Evolutionary conservation across 1,139 yeast species (phyloP), one percentile per base, ranked within the genome.

Genomic region (Sugiyamaella xylanicola): DNA sequence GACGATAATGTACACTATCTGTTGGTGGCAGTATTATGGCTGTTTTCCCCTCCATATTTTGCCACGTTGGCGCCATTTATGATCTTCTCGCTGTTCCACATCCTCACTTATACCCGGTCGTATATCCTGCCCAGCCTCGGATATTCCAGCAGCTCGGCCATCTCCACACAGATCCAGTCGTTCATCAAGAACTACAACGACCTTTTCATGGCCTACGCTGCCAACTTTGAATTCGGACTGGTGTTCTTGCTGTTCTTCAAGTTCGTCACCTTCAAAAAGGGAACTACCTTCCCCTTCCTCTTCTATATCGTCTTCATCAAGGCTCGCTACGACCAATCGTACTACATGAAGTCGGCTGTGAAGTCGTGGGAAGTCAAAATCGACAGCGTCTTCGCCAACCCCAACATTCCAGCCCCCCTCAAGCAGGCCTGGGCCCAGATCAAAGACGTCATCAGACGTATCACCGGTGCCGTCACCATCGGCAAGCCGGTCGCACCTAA

Each of bases 1-100:
- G 90, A 87, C 67, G 93, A 86, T 68, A 87, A 86, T 68, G 77
- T 83, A 55, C 88, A 85, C 64, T 86, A 87, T 72, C 74, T 85
- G 56, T 69, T 76, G 56, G 75, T 85, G 64, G 85, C 90, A 2
- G 46, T 78, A 11, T 68, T 81, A 41, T 84, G 91, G 81, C 72
- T 87, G 55, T 53, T 83, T 21, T 72, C 84, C 47, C 77, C 79
- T 49, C 80, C 79, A 54, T 77, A 80, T 58, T 73, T 78, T 56
- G 68, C 85, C 56, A 78, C 92, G 0, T 71, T 85, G 61, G 70
- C 83, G 13, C 92, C 96, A 41, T 87, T 85, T 66, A 72, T 80
- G 53, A 74, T 86, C 59, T 88, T 85, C 70, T 83, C 95, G 15
- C 65, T 83, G 36, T 87, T 88, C 81, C 96, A 87, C 73, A 82